Percentiles rank a stretch among this genome's conserved stretches.
Conservation (phyloP, 1,284 basidiomycete genomes). For the Xanthoconium separans region DNA sequence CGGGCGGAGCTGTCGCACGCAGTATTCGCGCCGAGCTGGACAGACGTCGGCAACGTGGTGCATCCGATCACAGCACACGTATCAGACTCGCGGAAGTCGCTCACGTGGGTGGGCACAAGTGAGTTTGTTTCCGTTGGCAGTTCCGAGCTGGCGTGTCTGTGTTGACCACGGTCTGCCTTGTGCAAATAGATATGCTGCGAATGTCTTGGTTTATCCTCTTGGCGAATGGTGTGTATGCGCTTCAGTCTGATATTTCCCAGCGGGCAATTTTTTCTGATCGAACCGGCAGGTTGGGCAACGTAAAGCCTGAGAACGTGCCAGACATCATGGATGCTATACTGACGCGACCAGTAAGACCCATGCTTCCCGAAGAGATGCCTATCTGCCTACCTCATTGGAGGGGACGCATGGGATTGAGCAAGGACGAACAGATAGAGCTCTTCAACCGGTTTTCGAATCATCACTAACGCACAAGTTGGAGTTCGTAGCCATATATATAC, state of each 20-base stretch:
- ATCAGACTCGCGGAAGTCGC: constrained; percentile 64
- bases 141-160: not conserved
- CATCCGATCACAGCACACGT: constrained; percentile 23
- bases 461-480: not conserved
- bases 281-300: constrained; percentile 53
- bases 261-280: not conserved
- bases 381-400: constrained; percentile 58
- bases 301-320: constrained; percentile 57
- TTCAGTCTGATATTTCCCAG: not conserved
- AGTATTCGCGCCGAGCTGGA: constrained; percentile 44
- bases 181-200: constrained; percentile 69
- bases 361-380: constrained; percentile 34
- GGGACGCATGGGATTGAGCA: constrained; percentile 71
- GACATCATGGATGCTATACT: constrained; percentile 52
- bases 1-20: constrained; percentile 51
- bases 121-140: constrained; percentile 28
- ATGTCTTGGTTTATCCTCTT: constrained; percentile 70
- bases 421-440: constrained; percentile 57
- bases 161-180: constrained; percentile 2
- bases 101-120: constrained; percentile 88
- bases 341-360: constrained; percentile 32
- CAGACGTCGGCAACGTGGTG: constrained; percentile 27
- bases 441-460: constrained; percentile 15
- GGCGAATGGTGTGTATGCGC: constrained; percentile 69
- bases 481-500: not conserved